Evolutionary conservation across 176 grass and related monocot species (phyloP), one percentile per base, ranked within the genome.

Genomic region (Leersia perrieri): DNA sequence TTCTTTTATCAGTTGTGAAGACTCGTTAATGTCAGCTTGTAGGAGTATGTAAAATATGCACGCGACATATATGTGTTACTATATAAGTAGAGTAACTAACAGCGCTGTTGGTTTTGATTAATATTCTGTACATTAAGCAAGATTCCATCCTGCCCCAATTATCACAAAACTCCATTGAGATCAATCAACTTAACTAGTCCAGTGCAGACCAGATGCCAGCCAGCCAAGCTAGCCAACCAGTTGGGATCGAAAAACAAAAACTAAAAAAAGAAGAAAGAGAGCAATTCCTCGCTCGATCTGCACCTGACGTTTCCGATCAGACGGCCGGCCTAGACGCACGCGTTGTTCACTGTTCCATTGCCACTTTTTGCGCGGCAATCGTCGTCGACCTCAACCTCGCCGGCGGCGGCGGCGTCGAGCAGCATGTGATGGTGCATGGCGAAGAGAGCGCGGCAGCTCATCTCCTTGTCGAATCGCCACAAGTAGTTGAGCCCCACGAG

Each of bases 401-500:
- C 36, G 73, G 35, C 38, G 60, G 14, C 63, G 28, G 57, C 60
- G 34, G 1, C 67, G 80, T 4, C 66, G 11, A 42, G 70, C 66
- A 60, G 30, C 29, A 81, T 67, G 30, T 73, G 69, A 9, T 61
- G 72, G 80, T 82, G 89, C 16, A 86, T 66, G 22, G 88, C 62
- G 27, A 90, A 76, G 42, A 91, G 71, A 18, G 88, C 83, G 11
- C 80, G 88, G 51, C 68, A 72, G 78, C 61, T 80, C 89, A 94
- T 92, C 90, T 98, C 95, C 63, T 68, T 91, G 26, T 98, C 86
- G 36, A 94, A 94, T 3, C 92, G 80, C 88, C 92, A 98, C 9
- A 98, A 70, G 80, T 93, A 98, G 76, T 98, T 98, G 22, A 94
- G 85, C 1, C 92, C 95, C 0, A 98, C 92, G 11, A 98, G 89